Conservation (phyloP, 371 early-diverging fungal genomes). For the Mortierella sp. region DNA sequence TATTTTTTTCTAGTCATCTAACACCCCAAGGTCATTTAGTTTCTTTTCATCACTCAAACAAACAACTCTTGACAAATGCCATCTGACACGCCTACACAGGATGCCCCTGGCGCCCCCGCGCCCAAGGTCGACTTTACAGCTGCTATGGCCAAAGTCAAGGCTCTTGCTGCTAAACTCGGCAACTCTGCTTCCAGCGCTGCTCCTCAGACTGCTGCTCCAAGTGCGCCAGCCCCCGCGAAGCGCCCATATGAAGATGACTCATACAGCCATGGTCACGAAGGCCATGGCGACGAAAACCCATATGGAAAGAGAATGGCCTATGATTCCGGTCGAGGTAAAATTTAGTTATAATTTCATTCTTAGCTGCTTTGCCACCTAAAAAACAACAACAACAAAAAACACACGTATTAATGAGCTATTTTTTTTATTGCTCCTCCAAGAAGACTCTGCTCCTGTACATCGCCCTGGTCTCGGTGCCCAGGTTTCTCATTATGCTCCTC, state of each 20-base stretch:
- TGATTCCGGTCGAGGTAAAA: slow-evolving; percentile 24
- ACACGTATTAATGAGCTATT: no score
- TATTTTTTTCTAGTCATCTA: no score
- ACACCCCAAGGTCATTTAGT: no score
- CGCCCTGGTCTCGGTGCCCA: slow-evolving; percentile 69
- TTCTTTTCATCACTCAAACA: no score
- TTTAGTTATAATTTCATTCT: not conserved
- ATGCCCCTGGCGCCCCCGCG: slow-evolving; percentile 43
- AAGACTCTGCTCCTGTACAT: slow-evolving; percentile 55
- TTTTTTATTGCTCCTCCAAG: not conserved
- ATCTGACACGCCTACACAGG: slow-evolving; percentile 46
- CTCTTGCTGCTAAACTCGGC: slow-evolving; percentile 84
- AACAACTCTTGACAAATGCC: slow-evolving; percentile 32
- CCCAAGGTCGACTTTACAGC: slow-evolving; percentile 70
- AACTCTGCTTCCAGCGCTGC: slow-evolving; percentile 53
- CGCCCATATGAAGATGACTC: slow-evolving; percentile 55
- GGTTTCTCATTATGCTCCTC: slow-evolving; percentile 57
- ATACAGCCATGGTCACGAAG: slow-evolving; percentile 51
- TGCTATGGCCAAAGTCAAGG: slow-evolving; percentile 86
- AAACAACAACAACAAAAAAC: no score
- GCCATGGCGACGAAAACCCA: slow-evolving; percentile 20
- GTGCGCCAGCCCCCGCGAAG: slow-evolving; percentile 27
- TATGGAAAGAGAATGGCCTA: slow-evolving; percentile 43
- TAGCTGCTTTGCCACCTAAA: not conserved
- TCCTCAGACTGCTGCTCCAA: slow-evolving; percentile 42